Percentiles rank a stretch among this genome's conserved stretches.
phyloP scores from a whole-genome alignment of 2,329 filamentous ascomycete species.

The Claviceps paspali region DNA sequence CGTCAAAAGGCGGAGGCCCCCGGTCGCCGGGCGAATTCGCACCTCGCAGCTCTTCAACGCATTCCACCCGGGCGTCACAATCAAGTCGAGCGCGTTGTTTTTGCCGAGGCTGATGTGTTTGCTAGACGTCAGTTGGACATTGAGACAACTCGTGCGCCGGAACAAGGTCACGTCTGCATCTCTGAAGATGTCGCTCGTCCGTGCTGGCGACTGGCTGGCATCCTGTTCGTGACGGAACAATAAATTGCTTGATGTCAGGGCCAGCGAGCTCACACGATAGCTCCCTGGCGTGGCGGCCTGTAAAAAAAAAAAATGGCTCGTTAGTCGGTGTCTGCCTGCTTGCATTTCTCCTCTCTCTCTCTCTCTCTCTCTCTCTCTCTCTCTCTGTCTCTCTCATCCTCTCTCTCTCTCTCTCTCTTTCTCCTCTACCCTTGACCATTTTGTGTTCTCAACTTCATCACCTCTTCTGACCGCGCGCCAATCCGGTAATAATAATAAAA shows the following conservation, averaged over 20 bases:
- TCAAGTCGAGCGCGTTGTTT: slow-evolving; percentile 61
- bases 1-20: slow-evolving; percentile 48
- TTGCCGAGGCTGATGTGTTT: slow-evolving; percentile 66
- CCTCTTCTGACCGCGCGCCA: too few relatives aligned
- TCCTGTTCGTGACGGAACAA: slow-evolving; percentile 50
- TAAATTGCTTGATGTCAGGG: slow-evolving; percentile 48
- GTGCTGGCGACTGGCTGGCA: slow-evolving; percentile 29
- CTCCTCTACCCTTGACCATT: too few relatives aligned
- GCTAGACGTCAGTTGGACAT: slow-evolving; percentile 50
- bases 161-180: slow-evolving; percentile 56
- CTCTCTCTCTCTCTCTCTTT: background rate
- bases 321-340: too few relatives aligned
- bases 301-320: too few relatives aligned
- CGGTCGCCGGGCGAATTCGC: slow-evolving; percentile 47
- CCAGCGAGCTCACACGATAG: slow-evolving; percentile 61
- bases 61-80: slow-evolving; percentile 62
- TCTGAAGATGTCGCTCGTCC: slow-evolving; percentile 35
- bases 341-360: too few relatives aligned
- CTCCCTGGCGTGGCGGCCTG: slow-evolving; percentile 53
- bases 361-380: too few relatives aligned
- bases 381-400: slow-evolving; percentile 16
- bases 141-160: slow-evolving; percentile 52
- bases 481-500: too few relatives aligned
- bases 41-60: slow-evolving; percentile 43
- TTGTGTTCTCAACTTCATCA: too few relatives aligned